phyloP scores from a whole-genome alignment of 345 rosid species.

The Raphanus sativus region DNA sequence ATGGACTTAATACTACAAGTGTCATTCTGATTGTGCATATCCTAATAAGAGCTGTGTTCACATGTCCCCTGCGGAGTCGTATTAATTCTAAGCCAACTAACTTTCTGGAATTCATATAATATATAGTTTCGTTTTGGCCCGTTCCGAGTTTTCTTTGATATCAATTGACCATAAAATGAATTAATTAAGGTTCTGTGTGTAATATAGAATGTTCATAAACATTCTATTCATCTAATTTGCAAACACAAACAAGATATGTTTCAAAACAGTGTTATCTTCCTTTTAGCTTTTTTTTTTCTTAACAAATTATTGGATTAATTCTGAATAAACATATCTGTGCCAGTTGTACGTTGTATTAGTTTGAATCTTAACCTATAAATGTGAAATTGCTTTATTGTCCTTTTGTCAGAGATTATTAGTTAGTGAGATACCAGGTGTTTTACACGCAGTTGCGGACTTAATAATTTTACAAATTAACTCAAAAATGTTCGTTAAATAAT shows the following conservation, averaged over 20 bases:
- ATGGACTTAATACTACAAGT: constrained; percentile 34
- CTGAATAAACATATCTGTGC: not conserved
- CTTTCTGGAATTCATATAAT: constrained; percentile 27
- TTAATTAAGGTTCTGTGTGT: constrained; percentile 3
- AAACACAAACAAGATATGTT: constrained; percentile 10
- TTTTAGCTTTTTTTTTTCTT: not conserved
- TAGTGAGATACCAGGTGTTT: too few species aligned
- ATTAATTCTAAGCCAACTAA: constrained; percentile 34
- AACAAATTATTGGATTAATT: not conserved
- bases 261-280: constrained; percentile 2
- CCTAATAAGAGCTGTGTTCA: constrained; percentile 37
- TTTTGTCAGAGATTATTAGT: too few species aligned
- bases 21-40: constrained; percentile 35
- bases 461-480: too few species aligned
- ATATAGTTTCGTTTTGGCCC: constrained; percentile 19
- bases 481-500: too few species aligned
- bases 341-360: not conserved
- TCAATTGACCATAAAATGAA: not conserved
- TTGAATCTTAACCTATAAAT: too few species aligned
- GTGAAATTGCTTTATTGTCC: too few species aligned
- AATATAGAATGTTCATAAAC: constrained; percentile 35
- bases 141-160: not conserved
- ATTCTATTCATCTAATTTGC: constrained; percentile 12
- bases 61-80: constrained; percentile 32
- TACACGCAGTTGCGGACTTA: too few species aligned